These are phyloP conservation scores for Dipteronia dyeriana DNA, from an alignment of 345 rosid species.

Conservation along the genomic window DNA sequence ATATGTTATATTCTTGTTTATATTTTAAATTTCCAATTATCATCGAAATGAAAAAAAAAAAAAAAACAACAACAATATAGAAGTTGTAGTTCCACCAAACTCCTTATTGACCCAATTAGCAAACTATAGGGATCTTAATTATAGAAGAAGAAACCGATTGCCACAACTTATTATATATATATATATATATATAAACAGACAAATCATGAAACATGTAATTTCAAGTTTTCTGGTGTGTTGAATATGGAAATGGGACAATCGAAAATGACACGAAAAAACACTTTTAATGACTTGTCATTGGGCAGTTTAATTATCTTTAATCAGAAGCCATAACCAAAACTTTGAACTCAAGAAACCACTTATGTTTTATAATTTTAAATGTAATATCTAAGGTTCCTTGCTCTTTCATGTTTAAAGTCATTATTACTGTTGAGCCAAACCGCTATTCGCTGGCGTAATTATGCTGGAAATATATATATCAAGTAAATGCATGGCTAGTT, in stretches of 20 bases:
- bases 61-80: neutral
- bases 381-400: conserved; percentile 8
- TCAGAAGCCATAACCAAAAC: conserved; percentile 36
- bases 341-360: conserved; percentile 31
- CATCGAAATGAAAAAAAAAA: neutral
- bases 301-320: conserved; percentile 26
- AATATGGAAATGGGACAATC: conserved; percentile 25
- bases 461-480: neutral
- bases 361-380: conserved; percentile 6
- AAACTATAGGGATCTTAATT: neutral
- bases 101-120: neutral
- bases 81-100: conserved; percentile 27
- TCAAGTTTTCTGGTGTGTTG: conserved; percentile 15
- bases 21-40: neutral
- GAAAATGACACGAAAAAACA: conserved; percentile 20
- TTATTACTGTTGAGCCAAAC: conserved; percentile 27
- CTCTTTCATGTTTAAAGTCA: conserved; percentile 22
- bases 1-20: neutral
- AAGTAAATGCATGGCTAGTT: neutral
- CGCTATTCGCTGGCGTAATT: neutral
- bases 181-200: conserved; percentile 2
- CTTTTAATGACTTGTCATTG: neutral
- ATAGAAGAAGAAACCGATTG: conserved; percentile 7
- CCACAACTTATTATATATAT: neutral
- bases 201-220: conserved; percentile 33